Base-by-base conservation (phyloP, 495 filamentous ascomycete species). In the Durotheca rogersii region DNA sequence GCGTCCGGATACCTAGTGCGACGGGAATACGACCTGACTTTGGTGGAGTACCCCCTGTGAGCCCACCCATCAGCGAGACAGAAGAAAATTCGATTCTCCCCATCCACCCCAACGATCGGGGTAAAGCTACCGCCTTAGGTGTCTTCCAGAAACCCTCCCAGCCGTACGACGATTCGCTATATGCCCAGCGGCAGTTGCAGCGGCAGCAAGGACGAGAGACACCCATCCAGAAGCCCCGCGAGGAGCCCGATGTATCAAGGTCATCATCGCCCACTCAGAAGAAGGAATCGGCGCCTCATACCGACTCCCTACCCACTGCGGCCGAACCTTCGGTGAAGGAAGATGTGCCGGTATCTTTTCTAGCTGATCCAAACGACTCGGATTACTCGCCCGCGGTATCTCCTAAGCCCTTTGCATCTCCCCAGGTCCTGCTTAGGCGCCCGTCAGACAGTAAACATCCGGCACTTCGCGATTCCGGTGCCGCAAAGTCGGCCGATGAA, bases 61-160 rank as follows among this genome's bases (percentile, higher is more conserved):
- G 88, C 64, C 87, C 87, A 1, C 82, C 88, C 0, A 75, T 81
- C 7, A 89, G 84, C 60, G 86, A 90, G 46, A 72, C 75, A 14
- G 84, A 82, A 1, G 84, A 90, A 10, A 71, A 72, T 7, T 56
- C 72, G 0, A 66, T 80, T 0, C 67, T 85, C 10, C 70, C 87
- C 10, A 74, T 92, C 7, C 82, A 88, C 49, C 85, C 88, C 0
- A 84, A 84, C 51, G 90, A 95, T 54, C 71, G 80, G 31, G 89
- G 88, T 14, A 94, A 94, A 67, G 88, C 90, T 9, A 94, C 90
- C 0, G 88, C 88, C 3, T 76, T 89, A 67, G 88, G 88, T 11
- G 76, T 89, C 1, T 95, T 95, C 70, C 85, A 90, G 44, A 89
- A 89, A 54, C 88, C 90, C 1, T 71, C 66, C 15, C 79, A 84